Base-by-base conservation (phyloP, 2,329 filamentous ascomycete species). In the Aspergillus floridensis region DNA sequence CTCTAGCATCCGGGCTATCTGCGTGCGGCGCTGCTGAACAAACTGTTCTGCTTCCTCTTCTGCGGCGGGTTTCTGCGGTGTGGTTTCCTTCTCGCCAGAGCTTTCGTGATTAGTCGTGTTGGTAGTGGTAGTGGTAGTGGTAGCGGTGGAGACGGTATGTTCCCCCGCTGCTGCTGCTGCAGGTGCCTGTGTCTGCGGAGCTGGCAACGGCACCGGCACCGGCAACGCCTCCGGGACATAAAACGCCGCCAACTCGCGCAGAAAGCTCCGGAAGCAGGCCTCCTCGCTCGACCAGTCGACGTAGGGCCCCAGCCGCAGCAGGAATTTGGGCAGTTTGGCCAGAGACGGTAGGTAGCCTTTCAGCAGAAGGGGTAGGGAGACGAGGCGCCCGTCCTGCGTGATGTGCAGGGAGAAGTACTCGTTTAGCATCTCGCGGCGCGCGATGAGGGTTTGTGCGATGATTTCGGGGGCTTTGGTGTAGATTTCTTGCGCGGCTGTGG, bases 351-450 rank as follows among this genome's bases (percentile, higher is more conserved):
- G 89, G 72, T 99, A 99, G 0, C 92, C 92, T 75, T 93, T 96
- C 49, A 96, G 76, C 38, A 99, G 81, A 8, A 99, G 81, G 0
- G 95, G 96, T 16, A 99, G 88, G 31, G 87, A 87, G 50, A 88
- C 76, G 2, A 99, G 80, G 56, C 93, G 85, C 12, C 93, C 93
- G 0, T 89, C 81, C 1, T 88, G 85, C 0, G 90, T 90, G 38
- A 99, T 87, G 57, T 93, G 88, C 49, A 99, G 79, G 1, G 88
- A 89, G 74, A 99, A 98, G 76, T 99, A 99, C 75, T 99, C 95
- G 2, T 84, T 80, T 1, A 99, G 83, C 91, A 99, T 96, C 68
- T 93, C 89, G 38, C 90, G 84, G 11, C 89, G 85, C 64, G 88
- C 85, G 32, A 96, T 82, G 2, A 98, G 81, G 65, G 92, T 88